Base-by-base conservation (phyloP, 106 monocot genomes). In the Dendrobium catenatum region DNA sequence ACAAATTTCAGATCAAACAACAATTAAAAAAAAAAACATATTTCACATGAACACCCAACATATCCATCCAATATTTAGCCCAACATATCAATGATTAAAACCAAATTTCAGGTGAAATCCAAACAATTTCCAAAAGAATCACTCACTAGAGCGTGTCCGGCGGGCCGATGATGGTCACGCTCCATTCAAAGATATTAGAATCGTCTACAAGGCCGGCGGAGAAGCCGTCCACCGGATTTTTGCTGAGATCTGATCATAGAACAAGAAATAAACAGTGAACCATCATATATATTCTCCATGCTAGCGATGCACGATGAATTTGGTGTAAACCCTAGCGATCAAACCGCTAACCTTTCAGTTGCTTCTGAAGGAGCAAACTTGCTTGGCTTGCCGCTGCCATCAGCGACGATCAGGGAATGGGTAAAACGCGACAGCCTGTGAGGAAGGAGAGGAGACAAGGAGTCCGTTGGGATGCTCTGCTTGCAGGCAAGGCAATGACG, bases 131-230 rank as follows among this genome's bases (percentile, higher is more conserved):
- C 41, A 67, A 54, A 79, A 22, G 8, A 73, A 66, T 24, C 31
- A 85, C 92, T 87, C 77, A 90, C 90, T 94, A 91, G 2, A 93
- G 87, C 29, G 93, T 93, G 66, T 93, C 93, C 5, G 93, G 90
- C 11, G 93, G 93, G 6, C 90, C 93, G 77, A 93, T 93, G 79
- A 93, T 88, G 11, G 93, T 93, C 46, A 93, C 93, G 82, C 81
- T 86, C 93, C 93, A 93, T 83, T 90, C 90, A 74, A 93, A 93
- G 44, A 93, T 79, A 76, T 93, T 90, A 85, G 77, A 83, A 68
- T 93, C 93, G 51, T 87, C 88, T 17, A 90, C 90, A 27, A 93
- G 78, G 22, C 93, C 90, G 44, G 93, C 93, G 17, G 93, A 93
- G 85, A 93, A 93, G 2, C 93, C 93, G 55, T 90, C 90, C 75